Base-by-base conservation (phyloP, 768 basidiomycete genomes). In the Agaricus blazei region DNA sequence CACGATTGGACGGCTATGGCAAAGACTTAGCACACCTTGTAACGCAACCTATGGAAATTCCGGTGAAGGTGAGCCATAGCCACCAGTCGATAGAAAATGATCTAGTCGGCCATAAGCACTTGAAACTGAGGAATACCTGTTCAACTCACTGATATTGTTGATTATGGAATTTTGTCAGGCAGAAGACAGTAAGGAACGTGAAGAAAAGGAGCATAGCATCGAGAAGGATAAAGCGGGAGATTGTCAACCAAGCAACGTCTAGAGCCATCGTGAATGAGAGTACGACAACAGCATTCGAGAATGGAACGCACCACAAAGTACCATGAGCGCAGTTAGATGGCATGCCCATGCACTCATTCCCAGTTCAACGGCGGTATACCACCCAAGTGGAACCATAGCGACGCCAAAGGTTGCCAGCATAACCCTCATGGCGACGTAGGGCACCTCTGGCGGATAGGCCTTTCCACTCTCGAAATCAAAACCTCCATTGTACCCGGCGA, bases 171-270 rank as follows among this genome's bases (percentile, higher is more conserved):
- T 95, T 97, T 47, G 91, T 85, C 48, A 98, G 75, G 68, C 89
- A 92, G 72, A 96, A 95, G 62, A 96, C 90, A 42, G 95, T 95
- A 65, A 91, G 86, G 78, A 98, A 93, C 40, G 97, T 98, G 76
- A 99, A 98, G 80, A 96, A 97, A 34, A 99, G 76, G n/a, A 99
- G 75, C 93, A 99, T 97, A 23, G 97, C 94, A 68, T 99, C 97
- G 64, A 99, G 78, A 37, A 99, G 85, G 71, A 98, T 94, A 69
- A 99, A 99, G 26, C 96, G 85, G 28, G 94, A 96, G 67, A 98
- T 99, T 63, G 87, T 89, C 44, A 98, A 70, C 97, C 95, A 99
- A 58, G 90, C 95, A 58, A 98, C 84, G 72, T 99, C 97, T 97
- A 59, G n/a, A 23, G 19, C 24, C 23, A 23, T 37, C 52, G 36